Evolutionary conservation across 192 early-diverging fungal genomes (phyloP), one percentile per base, ranked within the genome.

Genomic region (Coemansia sp.): DNA sequence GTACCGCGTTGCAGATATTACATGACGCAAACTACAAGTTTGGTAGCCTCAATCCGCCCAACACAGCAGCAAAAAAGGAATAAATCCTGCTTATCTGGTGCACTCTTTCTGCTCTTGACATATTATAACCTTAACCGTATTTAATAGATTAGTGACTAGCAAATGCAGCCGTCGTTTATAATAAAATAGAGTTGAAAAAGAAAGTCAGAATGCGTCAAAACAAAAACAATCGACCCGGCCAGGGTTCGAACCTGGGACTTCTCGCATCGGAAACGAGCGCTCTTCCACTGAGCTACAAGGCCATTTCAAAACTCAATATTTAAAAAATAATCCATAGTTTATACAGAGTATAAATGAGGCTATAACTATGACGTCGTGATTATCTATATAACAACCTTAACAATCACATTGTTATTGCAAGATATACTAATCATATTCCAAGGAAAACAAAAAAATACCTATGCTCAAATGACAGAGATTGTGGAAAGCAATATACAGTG

Each of bases 211-310:
- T 32, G 32, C 32, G 32, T 32, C 32, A 32, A 2, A 32, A 32
- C 32, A 32, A 32, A 32, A 32, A 4, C 32, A 32, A 32, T 32
- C 70, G 75, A 77, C 67, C 75, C 65, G 54, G 75, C 68, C 65
- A 64, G 75, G 75, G 75, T 60, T 77, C 70, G 75, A 77, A 77
- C 75, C 75, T 64, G 68, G 68, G 75, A 77, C 75, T 77, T 77
- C 66, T 72, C 70, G 69, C 70, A 63, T 67, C 69, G 75, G 75
- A 77, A 67, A 69, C 69, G 70, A 72, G 63, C 75, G 63, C 75
- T 77, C 75, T 77, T 63, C 69, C 74, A 67, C 68, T 71, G 68
- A 71, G 69, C 69, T 76, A 75, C 74, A 60, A 46, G 67, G 64
- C 73, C 63, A 39, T 45, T 50, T 11, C n/a, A 32, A 32, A 32